Conservation (phyloP, 2,329 filamentous ascomycete genomes). For the Penicillium sp. region DNA sequence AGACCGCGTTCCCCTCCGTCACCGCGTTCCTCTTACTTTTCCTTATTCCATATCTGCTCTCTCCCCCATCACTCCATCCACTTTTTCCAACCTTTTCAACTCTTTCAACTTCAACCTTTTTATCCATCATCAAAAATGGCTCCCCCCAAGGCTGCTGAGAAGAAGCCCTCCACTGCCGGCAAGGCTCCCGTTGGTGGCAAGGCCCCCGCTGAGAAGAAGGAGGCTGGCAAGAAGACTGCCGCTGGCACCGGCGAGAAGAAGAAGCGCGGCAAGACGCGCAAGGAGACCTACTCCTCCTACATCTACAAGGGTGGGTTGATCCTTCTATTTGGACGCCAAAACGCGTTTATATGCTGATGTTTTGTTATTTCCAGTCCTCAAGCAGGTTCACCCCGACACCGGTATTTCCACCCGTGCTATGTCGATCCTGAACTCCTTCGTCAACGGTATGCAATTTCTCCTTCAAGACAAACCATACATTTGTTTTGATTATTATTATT, state of each 20-base stretch:
- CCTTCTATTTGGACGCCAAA: slow-evolving; percentile 5
- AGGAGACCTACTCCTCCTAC: slow-evolving; percentile 99
- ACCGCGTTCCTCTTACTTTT: slow-evolving; percentile 41
- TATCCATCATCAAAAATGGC: slow-evolving; percentile 70
- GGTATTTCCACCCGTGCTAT: slow-evolving; percentile 99
- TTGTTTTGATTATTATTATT: neutral
- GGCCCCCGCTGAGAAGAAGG: slow-evolving; percentile 95
- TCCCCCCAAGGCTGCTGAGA: slow-evolving; percentile 88
- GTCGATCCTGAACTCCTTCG: slow-evolving; percentile 99
- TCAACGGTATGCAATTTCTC: slow-evolving; percentile 72
- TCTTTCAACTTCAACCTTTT: slow-evolving; percentile 25
- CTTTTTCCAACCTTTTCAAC: slow-evolving; percentile 26
- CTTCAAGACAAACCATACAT: neutral
- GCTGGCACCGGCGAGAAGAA: slow-evolving; percentile 97
- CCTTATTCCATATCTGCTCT: slow-evolving; percentile 35
- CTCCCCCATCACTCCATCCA: slow-evolving; percentile 37
- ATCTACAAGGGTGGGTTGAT: slow-evolving; percentile 91
- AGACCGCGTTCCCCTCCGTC: slow-evolving; percentile 43
- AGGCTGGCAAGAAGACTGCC: slow-evolving; percentile 97
- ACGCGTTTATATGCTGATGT: slow-evolving; percentile 11
- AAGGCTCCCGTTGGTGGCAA: slow-evolving; percentile 80
- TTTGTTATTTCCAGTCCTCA: slow-evolving; percentile 69
- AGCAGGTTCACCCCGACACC: slow-evolving; percentile 99
- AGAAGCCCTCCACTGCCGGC: slow-evolving; percentile 91
- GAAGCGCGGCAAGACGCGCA: slow-evolving; percentile 99